These are phyloP conservation scores for Cunninghamia lanceolata DNA, from an alignment of 75 land plant genomes.

Conservation along the genomic window DNA sequence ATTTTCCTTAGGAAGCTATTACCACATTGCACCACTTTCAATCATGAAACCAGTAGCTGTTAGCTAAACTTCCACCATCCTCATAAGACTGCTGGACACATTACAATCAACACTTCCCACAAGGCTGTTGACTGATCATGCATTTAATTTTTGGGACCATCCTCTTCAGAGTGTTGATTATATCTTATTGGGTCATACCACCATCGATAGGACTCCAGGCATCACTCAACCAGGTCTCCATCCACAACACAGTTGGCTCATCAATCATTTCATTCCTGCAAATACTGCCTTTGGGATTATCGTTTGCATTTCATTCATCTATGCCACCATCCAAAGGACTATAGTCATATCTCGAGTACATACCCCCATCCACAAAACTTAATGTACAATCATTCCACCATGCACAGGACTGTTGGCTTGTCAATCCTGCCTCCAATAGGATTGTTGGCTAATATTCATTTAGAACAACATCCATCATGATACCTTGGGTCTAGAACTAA, in stretches of 20 bases:
- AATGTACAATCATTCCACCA: background rate
- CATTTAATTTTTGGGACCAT: background rate
- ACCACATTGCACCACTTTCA: background rate
- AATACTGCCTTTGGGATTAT: background rate
- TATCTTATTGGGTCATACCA: background rate
- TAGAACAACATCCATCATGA: background rate
- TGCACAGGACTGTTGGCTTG: background rate
- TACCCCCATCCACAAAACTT: background rate
- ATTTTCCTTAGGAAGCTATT: background rate
- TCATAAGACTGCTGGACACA: background rate
- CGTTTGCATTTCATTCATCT: background rate
- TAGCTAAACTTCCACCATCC: background rate
- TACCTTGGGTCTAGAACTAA: background rate
- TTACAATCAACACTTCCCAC: background rate
- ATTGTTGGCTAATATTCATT: background rate
- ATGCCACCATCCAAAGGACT: background rate
- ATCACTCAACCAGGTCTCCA: background rate
- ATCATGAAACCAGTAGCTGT: background rate
- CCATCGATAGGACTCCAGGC: background rate
- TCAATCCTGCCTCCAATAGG: background rate
- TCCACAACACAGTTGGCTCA: background rate
- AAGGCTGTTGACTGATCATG: background rate
- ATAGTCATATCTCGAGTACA: background rate
- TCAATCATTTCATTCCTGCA: background rate
- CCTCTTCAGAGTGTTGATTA: background rate